Base-by-base conservation (phyloP, 2,329 filamentous ascomycete species). In the Elsinoe batatas region DNA sequence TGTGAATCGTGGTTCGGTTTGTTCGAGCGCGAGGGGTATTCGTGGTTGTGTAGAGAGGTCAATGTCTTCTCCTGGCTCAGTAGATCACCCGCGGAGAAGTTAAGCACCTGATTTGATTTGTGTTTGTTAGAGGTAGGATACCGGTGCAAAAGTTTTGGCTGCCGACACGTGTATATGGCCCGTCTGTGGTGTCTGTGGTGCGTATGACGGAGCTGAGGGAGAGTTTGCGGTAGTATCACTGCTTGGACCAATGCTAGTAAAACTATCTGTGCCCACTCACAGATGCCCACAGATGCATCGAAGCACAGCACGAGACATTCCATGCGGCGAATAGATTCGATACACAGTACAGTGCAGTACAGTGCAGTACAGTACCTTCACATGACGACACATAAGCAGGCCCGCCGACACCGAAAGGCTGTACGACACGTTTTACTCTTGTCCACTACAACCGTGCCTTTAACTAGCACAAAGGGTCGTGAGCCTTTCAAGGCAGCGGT, bases 371-470 rank as follows among this genome's bases (percentile, higher is more conserved):
- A 44, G 15, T 13, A 13, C 15, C 35, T 20, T 22, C 47, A 13
- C 32, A 37, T 51, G 32, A 38, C 33, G 47, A 38, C 33, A 38
- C 33, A 36, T 20, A n/a, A 18, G 13, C 44, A 49, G 47, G n/a
- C 7, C 38, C 33, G 47, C 47, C 47, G 47, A 22, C n/a, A 7
- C 47, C 33, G 47, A 38, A n/a, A 36, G 33, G 47, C 47, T 51
- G 47, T 51, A 13, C 22, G 17, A 44, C 40, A 26, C 11, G n/a
- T 13, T 26, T 13, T 26, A 12, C 18, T 17, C n/a, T 44, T 15
- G 10, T 33, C 44, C 12, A 13, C n/a, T 30, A 33, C 44, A 51
- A 51, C 47, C 47, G 47, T 51, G 35, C 47, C 47, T 51, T 51
- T 18, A 38, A 15, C 17, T 22, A 33, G 47, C 47, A 37, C 33